These are phyloP conservation scores for Pezicula carpinea DNA, from an alignment of 2,329 filamentous ascomycete species.

Conservation along the genomic window DNA sequence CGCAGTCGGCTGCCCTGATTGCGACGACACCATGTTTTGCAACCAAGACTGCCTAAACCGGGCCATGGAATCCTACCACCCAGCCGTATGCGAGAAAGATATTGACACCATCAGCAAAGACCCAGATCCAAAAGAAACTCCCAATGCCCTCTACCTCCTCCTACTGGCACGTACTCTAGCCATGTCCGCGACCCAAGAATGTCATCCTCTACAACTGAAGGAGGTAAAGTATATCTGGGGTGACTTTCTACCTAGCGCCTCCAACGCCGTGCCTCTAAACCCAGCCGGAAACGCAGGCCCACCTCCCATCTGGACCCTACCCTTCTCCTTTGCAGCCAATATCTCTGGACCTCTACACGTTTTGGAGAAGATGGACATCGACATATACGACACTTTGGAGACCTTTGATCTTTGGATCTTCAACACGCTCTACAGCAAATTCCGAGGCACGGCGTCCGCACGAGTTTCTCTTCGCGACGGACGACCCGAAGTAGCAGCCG, in stretches of 20 bases:
- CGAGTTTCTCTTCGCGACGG: constrained; percentile 72
- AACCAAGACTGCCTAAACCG: constrained; percentile 52
- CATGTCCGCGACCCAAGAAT: constrained; percentile 55
- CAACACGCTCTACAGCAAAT: constrained; percentile 90
- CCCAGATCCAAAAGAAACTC: constrained; percentile 52
- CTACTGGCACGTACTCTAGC: constrained; percentile 59
- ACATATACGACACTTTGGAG: constrained; percentile 58
- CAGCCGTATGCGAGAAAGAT: constrained; percentile 61
- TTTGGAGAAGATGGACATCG: constrained; percentile 79
- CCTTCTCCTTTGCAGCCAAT: constrained; percentile 74
- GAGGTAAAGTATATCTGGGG: constrained; percentile 68
- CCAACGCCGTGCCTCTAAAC: constrained; percentile 50
- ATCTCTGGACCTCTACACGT: constrained; percentile 71
- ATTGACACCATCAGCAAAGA: constrained; percentile 63
- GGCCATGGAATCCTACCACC: constrained; percentile 58
- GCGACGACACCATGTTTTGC: constrained; percentile 64
- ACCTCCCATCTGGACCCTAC: constrained; percentile 62
- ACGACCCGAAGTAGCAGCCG: constrained; percentile 84
- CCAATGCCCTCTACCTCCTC: constrained; percentile 58
- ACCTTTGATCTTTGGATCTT: constrained; percentile 75
- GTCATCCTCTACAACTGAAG: constrained; percentile 58
- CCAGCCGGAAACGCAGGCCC: constrained; percentile 43
- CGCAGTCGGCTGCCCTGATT: constrained; percentile 54
- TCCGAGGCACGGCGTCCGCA: constrained; percentile 87
- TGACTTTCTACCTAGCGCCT: constrained; percentile 51